These are phyloP conservation scores for Aspergillus novofumigatus DNA, from an alignment of 2,329 filamentous ascomycete genomes.

Conservation along the genomic window DNA sequence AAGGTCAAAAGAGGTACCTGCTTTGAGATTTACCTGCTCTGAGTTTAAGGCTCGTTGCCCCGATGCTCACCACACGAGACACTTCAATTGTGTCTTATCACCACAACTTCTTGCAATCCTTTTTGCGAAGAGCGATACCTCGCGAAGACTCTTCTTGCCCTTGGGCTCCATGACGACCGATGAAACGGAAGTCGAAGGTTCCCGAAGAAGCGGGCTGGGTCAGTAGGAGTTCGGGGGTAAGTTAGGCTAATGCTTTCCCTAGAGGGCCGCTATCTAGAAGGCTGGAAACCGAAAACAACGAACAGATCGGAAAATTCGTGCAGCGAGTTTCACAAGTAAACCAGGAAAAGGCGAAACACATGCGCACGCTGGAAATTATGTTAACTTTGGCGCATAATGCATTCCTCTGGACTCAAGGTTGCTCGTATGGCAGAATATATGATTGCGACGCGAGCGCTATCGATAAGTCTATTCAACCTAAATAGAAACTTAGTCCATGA, in stretches of 20 bases:
- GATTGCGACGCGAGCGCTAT: neutral
- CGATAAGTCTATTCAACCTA: neutral
- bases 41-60: too few species aligned
- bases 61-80: too few species aligned
- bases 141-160: neutral
- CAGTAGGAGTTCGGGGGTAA: neutral
- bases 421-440: neutral
- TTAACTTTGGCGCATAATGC: neutral
- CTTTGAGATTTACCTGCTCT: too few species aligned
- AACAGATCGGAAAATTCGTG: neutral
- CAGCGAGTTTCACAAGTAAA: neutral
- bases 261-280: neutral
- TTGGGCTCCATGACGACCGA: neutral
- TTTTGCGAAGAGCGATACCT: too few species aligned
- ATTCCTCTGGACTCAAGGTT: neutral
- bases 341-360: neutral
- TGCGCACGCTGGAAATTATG: neutral
- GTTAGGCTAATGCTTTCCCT: neutral
- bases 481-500: neutral
- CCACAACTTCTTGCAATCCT: too few species aligned
- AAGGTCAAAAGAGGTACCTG: too few species aligned
- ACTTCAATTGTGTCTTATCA: too few species aligned
- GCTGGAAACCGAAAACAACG: neutral
- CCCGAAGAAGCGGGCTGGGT: neutral
- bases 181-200: neutral